Base-by-base conservation (phyloP, 2,329 filamentous ascomycete genomes). In the Kalaharituber pfeilii region DNA sequence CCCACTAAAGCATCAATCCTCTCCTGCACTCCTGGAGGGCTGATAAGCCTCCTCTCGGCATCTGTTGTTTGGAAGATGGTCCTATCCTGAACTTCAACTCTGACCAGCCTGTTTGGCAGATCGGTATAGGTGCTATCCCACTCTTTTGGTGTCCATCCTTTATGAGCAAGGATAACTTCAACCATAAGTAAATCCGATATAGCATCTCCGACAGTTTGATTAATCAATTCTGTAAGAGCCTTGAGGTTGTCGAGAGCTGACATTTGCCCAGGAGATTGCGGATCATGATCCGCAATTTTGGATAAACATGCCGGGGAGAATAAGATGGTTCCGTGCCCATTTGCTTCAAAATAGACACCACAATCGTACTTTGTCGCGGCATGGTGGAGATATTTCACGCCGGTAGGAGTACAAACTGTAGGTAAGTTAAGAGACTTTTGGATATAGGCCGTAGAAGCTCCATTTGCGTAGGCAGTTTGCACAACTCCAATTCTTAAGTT, bases 261-360 rank as follows among this genome's bases (percentile, higher is more conserved):
- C 67, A 89, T 84, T 69, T 96, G 88, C 5, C 86, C 89, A 0
- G 91, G 89, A 0, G 86, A 94, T 68, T 93, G 82, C 5, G 91
- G 88, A 66, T 86, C 77, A 57, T 83, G 82, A 11, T 44, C 44
- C 62, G 75, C 76, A 71, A 98, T 93, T 50, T 78, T 76, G 62
- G 82, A 81, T 49, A 89, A 73, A 3, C 89, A 89, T 56, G 85
- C 80, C 55, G 83, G 78, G 1, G 86, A 94, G 75, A 98, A 98
- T 53, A 96, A 81, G 30, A 96, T 84, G 8, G 91, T 98, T 61
- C 91, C 91, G 69, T 98, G 91, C 27, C 91, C 91, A 67, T 98
- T 98, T 60, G 91, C 91, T 72, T 98, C 91, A 65, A 98, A 98
- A 73, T 98, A 98, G 52, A 96, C 86, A 55, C 91, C 91, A 53